Evolutionary conservation across 495 filamentous ascomycete genomes (phyloP), one percentile per base, ranked within the genome.

Genomic region (Hypoxylon fuscum): DNA sequence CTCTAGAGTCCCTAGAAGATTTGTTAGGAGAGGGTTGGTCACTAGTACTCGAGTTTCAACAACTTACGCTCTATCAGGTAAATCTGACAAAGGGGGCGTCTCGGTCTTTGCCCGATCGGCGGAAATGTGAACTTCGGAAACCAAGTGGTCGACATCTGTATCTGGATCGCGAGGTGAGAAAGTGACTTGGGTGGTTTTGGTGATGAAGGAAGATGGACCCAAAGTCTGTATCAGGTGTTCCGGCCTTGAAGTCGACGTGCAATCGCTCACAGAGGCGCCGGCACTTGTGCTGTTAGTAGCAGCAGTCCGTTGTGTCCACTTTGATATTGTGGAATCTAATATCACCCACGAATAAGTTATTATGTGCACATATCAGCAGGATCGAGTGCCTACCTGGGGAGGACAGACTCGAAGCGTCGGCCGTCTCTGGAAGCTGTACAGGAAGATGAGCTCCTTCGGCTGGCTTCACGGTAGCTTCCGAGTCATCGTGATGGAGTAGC

Each of bases 251-350:
- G 48, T 29, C 8, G 44, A 31, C 12, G 20, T 23, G 0, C 50
- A 15, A 47, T 64, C 64, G 21, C 46, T 68, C 32, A 52, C 15
- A 11, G 64, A 47, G 11, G 55, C 60, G 14, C 57, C 68, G 8
- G 55, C 62, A 52, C 70, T 66, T 34, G 64, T 68, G 32, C 66
- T 69, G 21, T 71, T 64, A 23, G 72, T 70, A 18, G 71, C 66
- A 22, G 68, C 60, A 37, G 77, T 75, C 22, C 69, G 42, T 2
- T 74, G 66, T 14, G 75, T 79, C 62, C 74, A 69, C 65, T 70
- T 77, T 0, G 78, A 81, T 23, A 78, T 53, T 6, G 74, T 71
- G 1, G 78, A 79, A 57, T 77, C 79, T 77, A 58, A 10, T 2
- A 44, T 15, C 9, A 18, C n/a, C 2, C 35, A 40, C 0, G 14